A percentile compares a stretch with the other conserved stretches of the same genome.
Evolutionary conservation across 768 basidiomycete genomes (phyloP).

Genomic region (Russula virescens): DNA sequence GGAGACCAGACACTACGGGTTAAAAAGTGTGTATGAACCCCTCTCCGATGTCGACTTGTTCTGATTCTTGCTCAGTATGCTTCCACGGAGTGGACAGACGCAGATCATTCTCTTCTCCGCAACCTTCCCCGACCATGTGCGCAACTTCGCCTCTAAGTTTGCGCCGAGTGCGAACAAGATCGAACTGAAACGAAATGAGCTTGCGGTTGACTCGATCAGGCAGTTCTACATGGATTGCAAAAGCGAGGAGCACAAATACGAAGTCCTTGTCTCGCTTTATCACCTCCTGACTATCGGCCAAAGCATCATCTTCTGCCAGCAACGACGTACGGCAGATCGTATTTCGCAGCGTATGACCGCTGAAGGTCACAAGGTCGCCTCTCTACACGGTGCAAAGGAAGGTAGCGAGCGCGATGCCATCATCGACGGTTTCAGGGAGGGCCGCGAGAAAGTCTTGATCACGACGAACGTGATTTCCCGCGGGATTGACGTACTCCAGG

Average conservation of each 20-base stretch:
- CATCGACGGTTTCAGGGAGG: slow-evolving; percentile 94
- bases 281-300: slow-evolving; percentile 90
- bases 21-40: slow-evolving; percentile 67
- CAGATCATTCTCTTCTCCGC: slow-evolving; percentile 98
- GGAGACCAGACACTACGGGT: slow-evolving; percentile 91
- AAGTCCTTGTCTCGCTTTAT: slow-evolving; percentile 88
- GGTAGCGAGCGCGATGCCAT: slow-evolving; percentile 82
- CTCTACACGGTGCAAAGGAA: slow-evolving; percentile 92
- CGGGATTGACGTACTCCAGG: slow-evolving; percentile 97
- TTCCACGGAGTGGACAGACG: slow-evolving; percentile 45
- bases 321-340: slow-evolving; percentile 87
- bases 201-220: slow-evolving; percentile 88
- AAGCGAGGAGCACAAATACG: slow-evolving; percentile 90
- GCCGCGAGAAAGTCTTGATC: slow-evolving; percentile 94
- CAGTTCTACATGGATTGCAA: slow-evolving; percentile 98
- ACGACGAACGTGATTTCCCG: slow-evolving; percentile 98
- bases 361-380: slow-evolving; percentile 95
- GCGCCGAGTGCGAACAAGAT: slow-evolving; percentile 96
- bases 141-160: slow-evolving; percentile 86
- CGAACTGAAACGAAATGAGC: slow-evolving; percentile 87
- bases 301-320: slow-evolving; percentile 98
- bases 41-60: background rate
- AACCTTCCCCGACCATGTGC: slow-evolving; percentile 93
- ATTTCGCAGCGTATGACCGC: slow-evolving; percentile 86
- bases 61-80: slow-evolving; percentile 39